Evolutionary conservation across 129 eudicot genomes (phyloP), one percentile per base, ranked within the genome.

Genomic region (Flaveria trinervia): DNA sequence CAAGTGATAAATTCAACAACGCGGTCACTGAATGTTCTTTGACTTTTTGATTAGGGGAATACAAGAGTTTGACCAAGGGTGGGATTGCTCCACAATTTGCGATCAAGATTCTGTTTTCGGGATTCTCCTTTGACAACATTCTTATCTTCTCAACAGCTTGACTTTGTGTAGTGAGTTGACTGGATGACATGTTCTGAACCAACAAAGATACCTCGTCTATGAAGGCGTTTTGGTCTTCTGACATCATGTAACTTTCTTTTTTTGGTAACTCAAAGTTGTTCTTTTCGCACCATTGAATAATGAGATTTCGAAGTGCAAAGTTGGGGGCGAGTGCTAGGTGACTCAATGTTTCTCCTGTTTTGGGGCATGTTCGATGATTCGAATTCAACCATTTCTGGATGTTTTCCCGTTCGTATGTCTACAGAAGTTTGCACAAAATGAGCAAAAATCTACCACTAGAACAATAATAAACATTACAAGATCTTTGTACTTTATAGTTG

Each of bases 331-430:
- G 70, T n/a, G 82, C 73, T 68, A 83, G 54, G 80, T 90, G 86
- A 54, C 69, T 77, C 81, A 90, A 77, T 5, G 81, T 78, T 71
- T 88, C 88, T 0, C 93, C 93, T 1, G 91, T 86, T 74, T 90
- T 88, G 13, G 96, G 96, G 62, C 96, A 90, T 9, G 96, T 90
- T 43, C 79, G 62, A 46, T 84, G 89, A 71, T 82, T 85, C 0
- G 89, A 80, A 60, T 84, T 79, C 72, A 90, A 78, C 96, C 93
- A 90, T 78, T 86, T 88, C 33, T 84, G 86, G 55, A 88, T 88
- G 84, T 83, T 87, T 75, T 84, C 87, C 61, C 96, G 77, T 69
- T 90, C 96, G 49, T 90, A 90, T 2, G 96, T 90, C 96, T 90
- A 30, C 78, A 82, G 67, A 61, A 64, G 3, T 56, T 59, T 30